phyloP scores from a whole-genome alignment of 352 stramenopile genomes.

The Phytophthora litchii region DNA sequence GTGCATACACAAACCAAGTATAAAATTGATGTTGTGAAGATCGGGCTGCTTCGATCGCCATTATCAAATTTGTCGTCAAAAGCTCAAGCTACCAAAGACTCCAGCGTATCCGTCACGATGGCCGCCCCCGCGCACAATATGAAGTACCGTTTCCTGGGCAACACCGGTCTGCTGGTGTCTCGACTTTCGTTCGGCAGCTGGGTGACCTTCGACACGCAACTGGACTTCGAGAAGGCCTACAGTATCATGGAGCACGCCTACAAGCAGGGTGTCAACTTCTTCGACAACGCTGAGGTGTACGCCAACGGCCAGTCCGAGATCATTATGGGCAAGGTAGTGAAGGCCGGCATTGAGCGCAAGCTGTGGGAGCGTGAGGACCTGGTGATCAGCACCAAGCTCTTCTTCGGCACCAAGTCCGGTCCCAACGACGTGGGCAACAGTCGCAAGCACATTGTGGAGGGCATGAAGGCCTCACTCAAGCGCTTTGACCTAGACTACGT shows the following conservation, averaged over 20 bases:
- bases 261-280: slow-evolving; percentile 72
- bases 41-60: slow-evolving; percentile 1
- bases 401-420: slow-evolving; percentile 48
- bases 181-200: slow-evolving; percentile 58
- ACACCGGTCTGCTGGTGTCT: slow-evolving; percentile 57
- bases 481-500: slow-evolving; percentile 64
- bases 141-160: slow-evolving; percentile 67
- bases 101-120: slow-evolving; percentile 8
- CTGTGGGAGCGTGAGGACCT: slow-evolving; percentile 62
- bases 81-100: slow-evolving; percentile 2
- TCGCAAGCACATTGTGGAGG: slow-evolving; percentile 67
- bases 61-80: slow-evolving; percentile 42
- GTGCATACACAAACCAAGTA: slow-evolving; percentile 2
- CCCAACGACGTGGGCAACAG: slow-evolving; percentile 49
- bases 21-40: slow-evolving; percentile 7
- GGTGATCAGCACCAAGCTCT: slow-evolving; percentile 76
- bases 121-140: slow-evolving; percentile 43
- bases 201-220: slow-evolving; percentile 55
- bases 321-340: slow-evolving; percentile 66
- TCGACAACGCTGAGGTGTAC: slow-evolving; percentile 72
- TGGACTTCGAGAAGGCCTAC: slow-evolving; percentile 68
- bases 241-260: slow-evolving; percentile 62
- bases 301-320: slow-evolving; percentile 48
- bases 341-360: slow-evolving; percentile 51
- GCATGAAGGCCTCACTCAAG: slow-evolving; percentile 63